phyloP scores from a whole-genome alignment of 1,284 basidiomycete genomes.

The Cutaneotrichosporon sp. region DNA sequence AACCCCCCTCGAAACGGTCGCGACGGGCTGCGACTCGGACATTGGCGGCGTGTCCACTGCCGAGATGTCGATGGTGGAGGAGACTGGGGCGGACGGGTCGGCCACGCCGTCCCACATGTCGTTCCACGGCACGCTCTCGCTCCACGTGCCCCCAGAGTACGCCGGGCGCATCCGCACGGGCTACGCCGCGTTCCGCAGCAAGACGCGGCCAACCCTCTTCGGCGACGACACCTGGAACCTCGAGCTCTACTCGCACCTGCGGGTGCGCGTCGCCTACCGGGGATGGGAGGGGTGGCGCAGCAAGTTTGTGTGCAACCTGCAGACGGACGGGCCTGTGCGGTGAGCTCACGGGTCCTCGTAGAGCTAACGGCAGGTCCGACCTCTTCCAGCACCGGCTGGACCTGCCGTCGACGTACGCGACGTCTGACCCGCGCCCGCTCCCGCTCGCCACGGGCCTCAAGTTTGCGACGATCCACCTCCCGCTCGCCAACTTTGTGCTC shows the following conservation, averaged over 20 bases:
- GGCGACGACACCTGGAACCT: slow-evolving; percentile 57
- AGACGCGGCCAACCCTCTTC: slow-evolving; percentile 54
- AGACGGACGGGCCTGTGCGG: slow-evolving; percentile 57
- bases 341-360: slow-evolving; percentile 24
- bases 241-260: slow-evolving; percentile 55
- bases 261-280: slow-evolving; percentile 53
- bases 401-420: slow-evolving; percentile 38
- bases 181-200: slow-evolving; percentile 58
- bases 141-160: slow-evolving; percentile 46
- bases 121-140: slow-evolving; percentile 46
- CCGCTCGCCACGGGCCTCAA: slow-evolving; percentile 33
- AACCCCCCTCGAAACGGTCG: slow-evolving; percentile 27
- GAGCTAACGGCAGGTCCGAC: slow-evolving; percentile 48
- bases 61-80: slow-evolving; percentile 34
- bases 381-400: slow-evolving; percentile 59
- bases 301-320: slow-evolving; percentile 57
- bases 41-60: slow-evolving; percentile 48
- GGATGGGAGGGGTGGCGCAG: slow-evolving; percentile 51
- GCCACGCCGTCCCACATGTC: slow-evolving; percentile 33
- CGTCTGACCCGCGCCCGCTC: slow-evolving; percentile 27
- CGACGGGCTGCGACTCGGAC: slow-evolving; percentile 47
- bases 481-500: slow-evolving; percentile 56
- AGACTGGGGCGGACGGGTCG: background rate
- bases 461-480: slow-evolving; percentile 56
- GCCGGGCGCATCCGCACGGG: slow-evolving; percentile 53